These are phyloP conservation scores for Cercospora canescens DNA, from an alignment of 2,329 filamentous ascomycete species.

Conservation along the genomic window DNA sequence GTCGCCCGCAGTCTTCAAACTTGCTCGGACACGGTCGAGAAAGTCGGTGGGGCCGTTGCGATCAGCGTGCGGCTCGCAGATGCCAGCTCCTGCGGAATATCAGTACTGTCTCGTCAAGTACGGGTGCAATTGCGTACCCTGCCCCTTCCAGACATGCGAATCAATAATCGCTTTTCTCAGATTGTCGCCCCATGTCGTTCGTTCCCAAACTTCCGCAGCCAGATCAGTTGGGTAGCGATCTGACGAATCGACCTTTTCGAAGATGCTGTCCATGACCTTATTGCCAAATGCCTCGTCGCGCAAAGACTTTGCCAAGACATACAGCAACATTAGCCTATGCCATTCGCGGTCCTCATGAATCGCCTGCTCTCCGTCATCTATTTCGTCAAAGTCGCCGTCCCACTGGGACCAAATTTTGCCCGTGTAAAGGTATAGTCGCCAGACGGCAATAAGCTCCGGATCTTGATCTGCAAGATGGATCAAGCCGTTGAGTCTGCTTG, in stretches of 20 bases:
- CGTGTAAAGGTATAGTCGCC: slow-evolving; percentile 29
- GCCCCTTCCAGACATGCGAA: slow-evolving; percentile 26
- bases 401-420: slow-evolving; percentile 16
- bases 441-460: slow-evolving; percentile 23
- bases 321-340: slow-evolving; percentile 23
- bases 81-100: slow-evolving; percentile 7
- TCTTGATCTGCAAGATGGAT: slow-evolving; percentile 16
- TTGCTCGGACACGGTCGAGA: slow-evolving; percentile 7
- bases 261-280: slow-evolving; percentile 23
- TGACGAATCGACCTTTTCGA: slow-evolving; percentile 22
- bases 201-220: slow-evolving; percentile 22
- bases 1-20: slow-evolving; percentile 6
- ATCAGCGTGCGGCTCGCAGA: slow-evolving; percentile 23
- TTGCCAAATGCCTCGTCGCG: slow-evolving; percentile 31
- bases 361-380: slow-evolving; percentile 8
- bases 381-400: slow-evolving; percentile 12
- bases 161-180: slow-evolving; percentile 26
- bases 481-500: background rate
- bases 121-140: slow-evolving; percentile 11
- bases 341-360: slow-evolving; percentile 24
- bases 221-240: slow-evolving; percentile 24
- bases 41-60: slow-evolving; percentile 20
- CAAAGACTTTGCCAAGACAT: slow-evolving; percentile 28
- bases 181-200: slow-evolving; percentile 15
- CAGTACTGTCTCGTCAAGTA: background rate